These are phyloP conservation scores for Hanseniaspora valbyensis DNA, from an alignment of 805 yeast species.

Conservation along the genomic window DNA sequence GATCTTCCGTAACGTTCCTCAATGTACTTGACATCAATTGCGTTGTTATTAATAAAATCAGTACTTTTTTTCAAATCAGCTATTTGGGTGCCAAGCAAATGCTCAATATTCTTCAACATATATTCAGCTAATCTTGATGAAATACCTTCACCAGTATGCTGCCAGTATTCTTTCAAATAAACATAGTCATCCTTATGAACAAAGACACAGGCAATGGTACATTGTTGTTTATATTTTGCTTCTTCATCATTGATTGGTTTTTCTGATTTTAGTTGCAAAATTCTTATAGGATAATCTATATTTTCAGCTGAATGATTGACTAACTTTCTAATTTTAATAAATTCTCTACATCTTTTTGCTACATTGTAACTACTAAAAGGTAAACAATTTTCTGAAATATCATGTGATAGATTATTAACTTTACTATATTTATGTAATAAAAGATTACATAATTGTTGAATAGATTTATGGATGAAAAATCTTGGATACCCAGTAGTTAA, in stretches of 20 bases:
- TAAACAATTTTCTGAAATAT: conserved; percentile 35
- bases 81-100: conserved; percentile 1
- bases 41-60: background rate
- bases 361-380: conserved; percentile 66
- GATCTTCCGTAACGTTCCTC: conserved; percentile 90
- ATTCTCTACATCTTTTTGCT: conserved; percentile 79
- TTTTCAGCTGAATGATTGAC: conserved; percentile 20
- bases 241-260: conserved; percentile 53
- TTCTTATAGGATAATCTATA: conserved; percentile 35
- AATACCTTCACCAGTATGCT: conserved; percentile 93
- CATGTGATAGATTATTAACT: conserved; percentile 43
- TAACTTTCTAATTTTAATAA: conserved; percentile 40
- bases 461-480: conserved; percentile 56
- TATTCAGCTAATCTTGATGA: conserved; percentile 86
- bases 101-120: conserved; percentile 46
- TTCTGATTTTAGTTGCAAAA: conserved; percentile 62
- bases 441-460: conserved; percentile 43
- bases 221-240: conserved; percentile 47
- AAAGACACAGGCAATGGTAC: conserved; percentile 68
- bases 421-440: conserved; percentile 65
- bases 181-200: conserved; percentile 49
- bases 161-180: conserved; percentile 85
- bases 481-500: conserved; percentile 88
- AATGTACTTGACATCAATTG: conserved; percentile 24
- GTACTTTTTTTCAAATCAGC: background rate